Evolutionary conservation across 257 asterid species (phyloP).

Genomic region (Solanum stenotomum): DNA sequence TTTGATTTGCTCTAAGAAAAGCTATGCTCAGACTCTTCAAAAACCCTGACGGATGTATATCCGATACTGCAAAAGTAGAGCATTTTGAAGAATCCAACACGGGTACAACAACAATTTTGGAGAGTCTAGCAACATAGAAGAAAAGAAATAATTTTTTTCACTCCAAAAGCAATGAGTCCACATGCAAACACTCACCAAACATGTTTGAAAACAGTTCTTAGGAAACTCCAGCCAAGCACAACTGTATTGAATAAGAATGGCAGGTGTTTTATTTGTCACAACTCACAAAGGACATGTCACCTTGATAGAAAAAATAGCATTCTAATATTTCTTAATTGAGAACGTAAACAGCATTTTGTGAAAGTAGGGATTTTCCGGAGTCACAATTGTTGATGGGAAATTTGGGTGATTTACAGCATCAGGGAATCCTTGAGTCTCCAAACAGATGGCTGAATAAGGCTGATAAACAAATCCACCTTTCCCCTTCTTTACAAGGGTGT

Average conservation of each 20-base stretch:
- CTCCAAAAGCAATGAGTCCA: not conserved
- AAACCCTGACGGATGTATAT: not conserved
- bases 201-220: not conserved
- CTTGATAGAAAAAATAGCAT: not conserved
- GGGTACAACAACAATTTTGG: not conserved
- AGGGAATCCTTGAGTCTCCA: slow-evolving; percentile 88
- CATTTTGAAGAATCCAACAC: not conserved
- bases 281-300: not conserved
- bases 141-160: not conserved
- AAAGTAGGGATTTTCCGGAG: not conserved
- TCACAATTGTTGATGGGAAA: slow-evolving; percentile 49
- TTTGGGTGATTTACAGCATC: slow-evolving; percentile 69
- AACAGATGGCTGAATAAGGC: not conserved
- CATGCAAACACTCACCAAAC: not conserved
- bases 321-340: not conserved
- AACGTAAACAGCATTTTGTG: slow-evolving; percentile 1
- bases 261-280: not conserved
- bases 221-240: not conserved
- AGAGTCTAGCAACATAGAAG: not conserved
- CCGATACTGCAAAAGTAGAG: not conserved
- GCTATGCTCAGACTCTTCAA: not conserved
- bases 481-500: not conserved
- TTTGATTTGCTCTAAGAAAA: not conserved
- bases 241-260: not conserved
- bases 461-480: slow-evolving; percentile 9